Evolutionary conservation across 2,329 filamentous ascomycete genomes (phyloP), one percentile per base, ranked within the genome.

Genomic region (Biscogniauxia marginata): DNA sequence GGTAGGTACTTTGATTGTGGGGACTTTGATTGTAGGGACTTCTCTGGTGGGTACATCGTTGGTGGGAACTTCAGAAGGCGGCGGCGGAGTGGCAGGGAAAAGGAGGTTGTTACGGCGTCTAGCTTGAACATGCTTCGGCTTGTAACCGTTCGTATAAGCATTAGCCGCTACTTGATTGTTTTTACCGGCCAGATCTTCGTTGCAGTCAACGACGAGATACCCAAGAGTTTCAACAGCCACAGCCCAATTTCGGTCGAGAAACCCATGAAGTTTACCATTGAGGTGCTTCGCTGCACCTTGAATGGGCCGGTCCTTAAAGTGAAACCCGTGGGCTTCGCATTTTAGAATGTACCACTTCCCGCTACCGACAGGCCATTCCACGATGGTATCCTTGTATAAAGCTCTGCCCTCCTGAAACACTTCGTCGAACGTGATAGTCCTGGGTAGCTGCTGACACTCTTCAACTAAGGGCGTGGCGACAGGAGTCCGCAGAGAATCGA

Each of bases 241-340:
- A 3, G 60, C 59, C 18, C 66, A 57, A 11, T 67, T 69, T 47
- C 71, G 74, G 1, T 65, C 57, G 23, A 65, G 63, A 23, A 64
- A 53, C 7, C 66, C 66, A 39, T 76, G 75, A 13, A 63, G 51
- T 4, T 57, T 56, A 19, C 70, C 65, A 44, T 66, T 65, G 0
- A 77, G 60, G 49, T 77, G 75, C 53, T 74, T 76, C 0, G 73
- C 73, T 1, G 74, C 74, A 18, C 74, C 75, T 6, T 57, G 52
- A 1, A 75, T 54, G 0, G 74, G 69, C 30, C 70, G 68, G 9
- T 55, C 54, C 9, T 66, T 71, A 56, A 77, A 77, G 21, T 73
- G 72, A 7, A 74, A 63, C 0, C 58, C 51, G 18, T 77, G 74
- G 50, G 74, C 67, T 30, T 75, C 71, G 62, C 75, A 77, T 52